Evolutionary conservation across 305 asterid species (phyloP), one percentile per base, ranked within the genome.

Genomic region (Fraxinus sp.): DNA sequence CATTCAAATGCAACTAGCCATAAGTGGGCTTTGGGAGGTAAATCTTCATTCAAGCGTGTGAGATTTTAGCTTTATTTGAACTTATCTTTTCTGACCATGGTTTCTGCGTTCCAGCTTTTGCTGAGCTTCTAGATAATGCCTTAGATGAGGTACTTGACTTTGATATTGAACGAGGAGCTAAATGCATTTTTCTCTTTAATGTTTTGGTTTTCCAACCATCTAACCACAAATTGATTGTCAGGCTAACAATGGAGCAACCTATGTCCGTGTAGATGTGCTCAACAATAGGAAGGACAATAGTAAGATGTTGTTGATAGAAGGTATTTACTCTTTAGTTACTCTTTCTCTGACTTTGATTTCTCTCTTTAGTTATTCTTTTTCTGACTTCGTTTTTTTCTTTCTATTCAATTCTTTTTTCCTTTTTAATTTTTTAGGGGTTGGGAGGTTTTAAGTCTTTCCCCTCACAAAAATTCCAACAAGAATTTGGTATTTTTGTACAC

Each of bases 1-100:
- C 97, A 95, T 86, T 93, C 97, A 46, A 95, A 95, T 83, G 97
- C 97, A n/a, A 95, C 98, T 49, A 92, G 97, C 86, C 98, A 93
- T 86, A 93, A 92, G 86, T 94, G 98, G 97, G 94, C 93, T 80
- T 76, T 92, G 55, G 97, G 98, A 89, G 97, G 98, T 92, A 77
- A 86, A 33, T 7, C 8, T 13, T 75, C 71, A 16, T 81, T 7
- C 32, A 32, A 77, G 0, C 71, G 1, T 39, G 33, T 39, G 36
- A 5, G 35, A 8, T 46, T 2, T 33, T 33, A 73, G 52, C 1
- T 24, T 57, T 32, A 39, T 16, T 74, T 66, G 16, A 16, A 9
- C n/a, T 39, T 64, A 4, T 70, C 41, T 59, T 9, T 75, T 28
- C 11, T 81, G 1, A 64, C 22, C 28, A 0, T 30, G 26, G 14